These are phyloP conservation scores for Colletotrichum zoysiae DNA, from an alignment of 2,329 filamentous ascomycete genomes.

Conservation along the genomic window DNA sequence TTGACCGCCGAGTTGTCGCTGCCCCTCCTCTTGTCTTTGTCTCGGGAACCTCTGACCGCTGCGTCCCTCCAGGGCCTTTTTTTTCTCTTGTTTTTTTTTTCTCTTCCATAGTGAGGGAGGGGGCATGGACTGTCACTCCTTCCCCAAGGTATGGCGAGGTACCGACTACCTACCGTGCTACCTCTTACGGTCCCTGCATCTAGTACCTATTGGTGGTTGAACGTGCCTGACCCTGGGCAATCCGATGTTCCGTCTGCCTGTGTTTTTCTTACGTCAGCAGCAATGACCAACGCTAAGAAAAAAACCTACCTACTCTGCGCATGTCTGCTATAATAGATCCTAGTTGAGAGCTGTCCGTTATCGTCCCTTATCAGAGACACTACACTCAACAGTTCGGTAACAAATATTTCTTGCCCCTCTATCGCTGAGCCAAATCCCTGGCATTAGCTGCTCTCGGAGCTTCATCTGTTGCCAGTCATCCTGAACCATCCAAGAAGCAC, in stretches of 20 bases:
- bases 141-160: not conserved
- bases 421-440: not conserved
- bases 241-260: not conserved
- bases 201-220: too few species aligned
- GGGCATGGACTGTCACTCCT: constrained; percentile 5
- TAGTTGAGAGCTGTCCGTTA: not conserved
- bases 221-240: not conserved
- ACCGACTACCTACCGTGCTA: too few species aligned
- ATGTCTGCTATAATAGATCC: not conserved
- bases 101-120: not conserved
- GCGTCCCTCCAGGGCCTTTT: not conserved
- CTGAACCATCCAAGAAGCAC: not conserved
- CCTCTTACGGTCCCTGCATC: constrained; percentile 9
- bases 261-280: not conserved
- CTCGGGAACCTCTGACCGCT: constrained; percentile 10
- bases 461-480: not conserved
- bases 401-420: not conserved
- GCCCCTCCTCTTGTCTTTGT: not conserved
- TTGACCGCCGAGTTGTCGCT: not conserved
- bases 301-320: not conserved
- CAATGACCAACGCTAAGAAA: not conserved
- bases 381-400: not conserved
- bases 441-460: not conserved
- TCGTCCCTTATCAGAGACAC: constrained; percentile 12
- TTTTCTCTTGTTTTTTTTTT: too few species aligned